phyloP scores from a whole-genome alignment of 164 flowering plant genomes.

The Vitis rupestris region DNA sequence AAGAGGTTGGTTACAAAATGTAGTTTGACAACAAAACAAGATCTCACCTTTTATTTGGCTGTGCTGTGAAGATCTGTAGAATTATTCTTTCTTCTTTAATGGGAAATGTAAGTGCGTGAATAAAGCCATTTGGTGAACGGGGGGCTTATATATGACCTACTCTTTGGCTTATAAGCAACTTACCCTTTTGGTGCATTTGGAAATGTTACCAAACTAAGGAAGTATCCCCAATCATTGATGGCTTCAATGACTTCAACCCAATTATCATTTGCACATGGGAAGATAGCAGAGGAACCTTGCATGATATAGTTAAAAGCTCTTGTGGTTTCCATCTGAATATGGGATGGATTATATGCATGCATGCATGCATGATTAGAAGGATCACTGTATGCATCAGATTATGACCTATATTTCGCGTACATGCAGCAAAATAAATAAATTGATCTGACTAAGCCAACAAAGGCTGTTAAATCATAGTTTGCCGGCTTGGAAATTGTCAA shows the following conservation, averaged over 20 bases:
- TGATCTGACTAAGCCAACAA: neutral
- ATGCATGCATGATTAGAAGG: constrained; percentile 5
- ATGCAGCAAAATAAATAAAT: neutral
- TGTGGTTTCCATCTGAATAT: constrained; percentile 4
- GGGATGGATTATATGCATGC: neutral
- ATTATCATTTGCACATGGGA: constrained; percentile 25
- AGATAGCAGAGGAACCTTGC: neutral
- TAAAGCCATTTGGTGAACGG: neutral
- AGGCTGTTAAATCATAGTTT: constrained; percentile 1
- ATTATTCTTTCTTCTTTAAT: constrained; percentile 1
- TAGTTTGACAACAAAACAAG: neutral
- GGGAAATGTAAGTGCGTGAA: neutral
- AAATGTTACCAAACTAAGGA: constrained; percentile 1
- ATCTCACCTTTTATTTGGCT: neutral
- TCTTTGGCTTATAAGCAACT: no score
- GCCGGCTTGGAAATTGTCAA: neutral
- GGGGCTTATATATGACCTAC: neutral
- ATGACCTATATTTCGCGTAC: neutral
- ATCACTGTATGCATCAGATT: neutral
- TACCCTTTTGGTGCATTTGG: neutral
- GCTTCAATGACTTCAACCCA: constrained; percentile 15
- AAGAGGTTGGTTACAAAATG: neutral
- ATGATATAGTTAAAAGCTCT: constrained; percentile 15
- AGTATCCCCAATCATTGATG: constrained; percentile 9
- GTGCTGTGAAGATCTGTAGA: constrained; percentile 1